A percentile compares a stretch with the other conserved stretches of the same genome.
Conservation (phyloP, 257 asterid species). For the Solanum piurae region DNA sequence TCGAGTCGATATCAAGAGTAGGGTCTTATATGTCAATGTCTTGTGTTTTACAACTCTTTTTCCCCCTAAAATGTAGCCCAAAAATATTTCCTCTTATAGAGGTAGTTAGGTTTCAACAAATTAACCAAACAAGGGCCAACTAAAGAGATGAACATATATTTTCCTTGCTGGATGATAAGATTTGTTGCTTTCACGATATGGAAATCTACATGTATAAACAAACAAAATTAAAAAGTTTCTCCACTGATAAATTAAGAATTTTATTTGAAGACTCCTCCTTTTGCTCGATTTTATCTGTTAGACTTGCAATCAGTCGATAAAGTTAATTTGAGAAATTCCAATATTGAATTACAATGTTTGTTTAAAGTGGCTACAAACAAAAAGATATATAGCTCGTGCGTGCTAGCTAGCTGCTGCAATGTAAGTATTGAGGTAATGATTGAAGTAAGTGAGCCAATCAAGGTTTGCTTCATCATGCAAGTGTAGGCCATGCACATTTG, state of each 20-base stretch:
- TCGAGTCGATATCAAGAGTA: no score
- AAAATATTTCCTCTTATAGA: neutral
- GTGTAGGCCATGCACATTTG: neutral
- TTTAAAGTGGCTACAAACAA: neutral
- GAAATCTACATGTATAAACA: neutral
- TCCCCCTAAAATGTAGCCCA: neutral
- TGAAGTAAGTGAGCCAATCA: neutral
- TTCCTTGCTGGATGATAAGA: neutral
- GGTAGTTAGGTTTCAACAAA: neutral
- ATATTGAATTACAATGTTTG: neutral
- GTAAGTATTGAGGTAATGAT: neutral
- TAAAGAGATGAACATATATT: neutral
- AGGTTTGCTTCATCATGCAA: neutral
- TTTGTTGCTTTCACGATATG: neutral
- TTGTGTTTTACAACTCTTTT: neutral
- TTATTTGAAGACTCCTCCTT: no score
- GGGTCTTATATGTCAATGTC: neutral
- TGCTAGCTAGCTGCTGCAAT: neutral
- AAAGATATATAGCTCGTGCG: neutral
- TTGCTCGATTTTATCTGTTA: neutral
- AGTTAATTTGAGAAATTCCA: neutral
- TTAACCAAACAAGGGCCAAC: neutral
- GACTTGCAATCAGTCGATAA: neutral
- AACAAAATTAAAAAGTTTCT: neutral
- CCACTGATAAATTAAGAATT: neutral